Conservation (phyloP, 2,329 filamentous ascomycete species). For the Neopestalotiopsis clavispora region DNA sequence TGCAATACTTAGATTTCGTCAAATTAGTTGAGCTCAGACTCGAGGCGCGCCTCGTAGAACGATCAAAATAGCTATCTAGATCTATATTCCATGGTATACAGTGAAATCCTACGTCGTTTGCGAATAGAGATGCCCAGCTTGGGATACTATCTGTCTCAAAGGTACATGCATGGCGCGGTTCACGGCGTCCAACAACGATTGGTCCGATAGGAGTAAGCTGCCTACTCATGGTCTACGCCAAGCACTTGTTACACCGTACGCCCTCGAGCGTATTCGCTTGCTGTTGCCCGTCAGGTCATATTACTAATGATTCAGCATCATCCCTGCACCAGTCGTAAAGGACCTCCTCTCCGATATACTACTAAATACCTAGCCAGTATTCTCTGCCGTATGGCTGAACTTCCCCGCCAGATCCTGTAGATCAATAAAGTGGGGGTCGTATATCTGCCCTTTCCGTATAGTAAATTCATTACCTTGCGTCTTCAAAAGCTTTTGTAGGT, state of each 20-base stretch:
- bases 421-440: background rate
- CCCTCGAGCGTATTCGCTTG: background rate
- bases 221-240: too few relatives aligned
- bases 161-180: too few relatives aligned
- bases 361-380: constrained; percentile 7
- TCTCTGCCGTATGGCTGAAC: constrained; percentile 12
- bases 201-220: too few relatives aligned
- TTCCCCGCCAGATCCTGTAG: background rate
- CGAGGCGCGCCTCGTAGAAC: too few relatives aligned
- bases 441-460: background rate
- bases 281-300: background rate
- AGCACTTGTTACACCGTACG: background rate
- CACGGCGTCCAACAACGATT: too few relatives aligned
- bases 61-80: too few relatives aligned
- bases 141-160: too few relatives aligned
- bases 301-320: constrained; percentile 7
- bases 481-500: background rate
- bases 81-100: too few relatives aligned
- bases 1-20: too few relatives aligned
- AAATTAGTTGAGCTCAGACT: too few relatives aligned
- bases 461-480: background rate
- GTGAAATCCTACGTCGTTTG: too few relatives aligned
- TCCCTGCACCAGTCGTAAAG: background rate
- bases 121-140: too few relatives aligned
- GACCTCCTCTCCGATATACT: background rate